Percentiles rank a stretch among this genome's conserved stretches.
Evolutionary conservation across 129 eudicot genomes (phyloP).

Genomic region (Deinandra increscens): DNA sequence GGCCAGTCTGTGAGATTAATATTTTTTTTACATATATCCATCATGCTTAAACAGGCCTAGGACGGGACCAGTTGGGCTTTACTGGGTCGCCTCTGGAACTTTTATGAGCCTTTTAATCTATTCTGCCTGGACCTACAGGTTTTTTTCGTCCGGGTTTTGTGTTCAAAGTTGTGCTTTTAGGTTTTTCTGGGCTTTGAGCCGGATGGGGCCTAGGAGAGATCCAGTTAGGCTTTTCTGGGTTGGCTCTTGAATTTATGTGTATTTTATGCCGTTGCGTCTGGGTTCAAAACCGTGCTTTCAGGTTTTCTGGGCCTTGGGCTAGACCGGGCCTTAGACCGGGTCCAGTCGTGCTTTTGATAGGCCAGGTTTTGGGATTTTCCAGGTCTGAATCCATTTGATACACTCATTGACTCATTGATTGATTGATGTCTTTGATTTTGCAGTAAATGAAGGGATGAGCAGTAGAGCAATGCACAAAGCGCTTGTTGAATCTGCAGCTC

Average conservation of each 20-base stretch:
- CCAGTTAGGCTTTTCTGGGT: no score
- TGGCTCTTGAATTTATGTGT: no score
- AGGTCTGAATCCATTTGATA: background rate
- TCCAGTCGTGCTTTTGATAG: background rate
- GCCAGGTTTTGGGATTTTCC: background rate
- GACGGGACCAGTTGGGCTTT: background rate
- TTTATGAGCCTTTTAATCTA: background rate
- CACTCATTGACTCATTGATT: no score
- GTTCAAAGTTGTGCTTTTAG: background rate
- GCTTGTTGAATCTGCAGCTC: conserved; percentile 66
- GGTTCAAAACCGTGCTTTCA: no score
- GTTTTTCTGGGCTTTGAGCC: background rate
- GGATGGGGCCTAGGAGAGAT: background rate
- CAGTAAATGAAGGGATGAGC: conserved; percentile 90
- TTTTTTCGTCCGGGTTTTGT: background rate
- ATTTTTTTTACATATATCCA: no score
- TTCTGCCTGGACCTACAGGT: background rate
- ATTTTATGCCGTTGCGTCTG: no score
- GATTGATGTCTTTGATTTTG: conserved; percentile 18
- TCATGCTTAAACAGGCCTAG: no score
- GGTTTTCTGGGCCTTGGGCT: no score
- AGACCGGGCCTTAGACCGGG: background rate
- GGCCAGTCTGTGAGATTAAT: background rate
- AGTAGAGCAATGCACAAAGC: conserved; percentile 87
- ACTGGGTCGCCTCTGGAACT: background rate